Base-by-base conservation (phyloP, 352 stramenopile species). In the Phytophthora agathidicida region DNA sequence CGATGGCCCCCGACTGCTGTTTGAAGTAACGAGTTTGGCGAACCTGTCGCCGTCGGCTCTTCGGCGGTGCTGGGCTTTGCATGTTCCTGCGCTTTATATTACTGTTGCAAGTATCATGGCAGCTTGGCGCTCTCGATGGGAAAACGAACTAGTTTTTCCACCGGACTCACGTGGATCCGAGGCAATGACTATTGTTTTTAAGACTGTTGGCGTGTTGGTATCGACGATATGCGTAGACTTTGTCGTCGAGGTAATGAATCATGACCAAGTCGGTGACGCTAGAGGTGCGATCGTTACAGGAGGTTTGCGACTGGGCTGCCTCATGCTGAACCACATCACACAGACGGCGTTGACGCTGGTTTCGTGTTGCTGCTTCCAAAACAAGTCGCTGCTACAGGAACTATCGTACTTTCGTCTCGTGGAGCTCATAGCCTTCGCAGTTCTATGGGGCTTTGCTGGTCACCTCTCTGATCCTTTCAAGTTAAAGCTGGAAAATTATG, bases 321-420 rank as follows among this genome's bases (percentile, higher is more conserved):
- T 87, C 9, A 72, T 76, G n/a, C 28, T 88, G 11, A 68, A 63
- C n/a, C 64, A 84, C 23, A 51, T 86, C 16, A 82, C 67, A 0
- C 52, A 73, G 17, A 68, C 58, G 9, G 52, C 69, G 5, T 24
- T 90, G 17, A 58, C 45, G 1, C 31, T 86, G 9, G 53, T 87
- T 7, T 51, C 63, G 2, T 36, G 54, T 1, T 67, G 77, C 32
- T 80, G 68, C 17, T 80, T 87, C 14, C 38, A 57, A 2, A 73
- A 77, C 42, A 78, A 68, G 20, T 52, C 61, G 3, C 52, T 71
- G 2, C 26, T 83, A 5, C 71, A 75, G 31, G 65, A 80, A 16
- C 37, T 73, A 0, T 50, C 72, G 1, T 51, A 53, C 1, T 11
- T 56, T 0, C 61, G 77, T 36, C 24, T 84, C 7, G 50, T 65